Evolutionary conservation across 148 eudicot genomes (phyloP), one percentile per base, ranked within the genome.

Genomic region (Tetragonia tetragonoides): DNA sequence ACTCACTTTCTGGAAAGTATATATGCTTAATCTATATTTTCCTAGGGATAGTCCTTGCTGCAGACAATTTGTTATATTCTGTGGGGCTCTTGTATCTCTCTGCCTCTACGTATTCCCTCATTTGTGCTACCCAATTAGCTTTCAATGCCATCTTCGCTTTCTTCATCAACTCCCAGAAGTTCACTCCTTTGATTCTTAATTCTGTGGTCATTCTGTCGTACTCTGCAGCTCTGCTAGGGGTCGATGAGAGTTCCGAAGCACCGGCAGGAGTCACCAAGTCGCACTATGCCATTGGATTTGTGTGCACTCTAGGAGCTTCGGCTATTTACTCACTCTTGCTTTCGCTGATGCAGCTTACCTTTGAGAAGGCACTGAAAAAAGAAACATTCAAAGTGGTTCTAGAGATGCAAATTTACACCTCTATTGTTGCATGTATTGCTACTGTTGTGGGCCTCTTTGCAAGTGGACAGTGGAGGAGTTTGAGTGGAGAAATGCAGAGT

Each of bases 31-130:
- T 91, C 62, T 95, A 95, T 71, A 14, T 89, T 18, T 79, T 68
- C 20, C 86, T 92, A 61, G 98, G 98, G 65, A 78, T 83, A 56
- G 51, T 89, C 5, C 75, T 92, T 39, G 97, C 96, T 12, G 87
- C 85, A 37, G 98, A 92, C 70, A 89, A 91, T 49, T 85, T 89
- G 86, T 73, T 95, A 12, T 95, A 90, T 69, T 92, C 98, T 10
- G 56, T 84, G 24, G 98, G 94, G 34, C 87, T 95, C 34, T 53
- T 87, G 37, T 92, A 95, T 79, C 90, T 95, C 74, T 89, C 98
- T 2, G 95, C 92, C 69, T 92, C 97, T 46, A 92, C 98, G 46
- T 92, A 95, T 70, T 91, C 98, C 40, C 97, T 95, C 83, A 87
- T 95, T 71, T 92, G 98, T 77, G 93, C 98, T 7, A 87, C 92